Percentiles rank a stretch among this genome's conserved stretches.
Evolutionary conservation across 345 rosid species (phyloP).

Genomic region (Conringia planisiliqua): DNA sequence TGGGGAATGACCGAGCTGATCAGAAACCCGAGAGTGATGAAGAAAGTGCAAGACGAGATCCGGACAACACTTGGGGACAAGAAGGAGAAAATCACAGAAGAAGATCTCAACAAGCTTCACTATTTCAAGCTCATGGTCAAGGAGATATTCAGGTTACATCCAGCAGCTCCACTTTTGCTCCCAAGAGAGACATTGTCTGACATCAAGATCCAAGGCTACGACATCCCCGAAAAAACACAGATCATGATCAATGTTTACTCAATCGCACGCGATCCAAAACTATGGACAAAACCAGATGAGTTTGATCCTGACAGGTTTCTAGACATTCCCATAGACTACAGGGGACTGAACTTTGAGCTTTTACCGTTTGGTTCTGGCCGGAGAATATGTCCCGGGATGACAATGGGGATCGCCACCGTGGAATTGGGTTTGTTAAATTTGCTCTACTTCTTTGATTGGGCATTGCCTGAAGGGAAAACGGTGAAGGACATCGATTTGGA

Average conservation of each 20-base stretch:
- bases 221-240: conserved; percentile 33
- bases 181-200: conserved; percentile 39
- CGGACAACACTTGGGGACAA: conserved; percentile 30
- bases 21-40: conserved; percentile 37
- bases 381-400: conserved; percentile 24
- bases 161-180: conserved; percentile 45
- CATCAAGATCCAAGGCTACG: conserved; percentile 39
- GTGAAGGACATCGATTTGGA: conserved; percentile 23
- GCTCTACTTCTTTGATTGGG: conserved; percentile 32
- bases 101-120: conserved; percentile 35
- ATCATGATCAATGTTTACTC: conserved; percentile 45
- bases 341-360: conserved; percentile 42
- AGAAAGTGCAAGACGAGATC: conserved; percentile 41
- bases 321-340: conserved; percentile 35
- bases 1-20: conserved; percentile 49
- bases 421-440: conserved; percentile 21
- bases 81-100: conserved; percentile 23
- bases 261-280: conserved; percentile 42
- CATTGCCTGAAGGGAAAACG: conserved; percentile 12
- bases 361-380: conserved; percentile 49
- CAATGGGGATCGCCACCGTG: conserved; percentile 1
- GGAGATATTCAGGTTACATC: conserved; percentile 53
- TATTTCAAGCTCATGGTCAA: conserved; percentile 45
- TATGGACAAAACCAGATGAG: conserved; percentile 41
- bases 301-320: conserved; percentile 48